Percentiles rank a stretch among this genome's conserved stretches.
These are phyloP conservation scores for Brassica carinata DNA, from an alignment of 345 rosid species.

Conservation along the genomic window DNA sequence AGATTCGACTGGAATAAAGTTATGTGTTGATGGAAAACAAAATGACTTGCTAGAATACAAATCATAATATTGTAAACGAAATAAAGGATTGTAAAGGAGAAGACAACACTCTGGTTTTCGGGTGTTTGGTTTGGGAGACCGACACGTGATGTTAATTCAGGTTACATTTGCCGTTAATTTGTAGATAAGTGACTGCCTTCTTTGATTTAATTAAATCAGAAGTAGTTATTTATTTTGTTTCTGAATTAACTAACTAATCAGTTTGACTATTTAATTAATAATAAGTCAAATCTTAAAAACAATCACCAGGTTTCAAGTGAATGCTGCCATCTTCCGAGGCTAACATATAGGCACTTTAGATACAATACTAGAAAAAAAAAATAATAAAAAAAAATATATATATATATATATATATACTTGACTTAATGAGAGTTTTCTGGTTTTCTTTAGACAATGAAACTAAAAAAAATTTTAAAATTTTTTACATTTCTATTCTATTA, in stretches of 20 bases:
- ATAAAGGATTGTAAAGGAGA: constrained; percentile 6
- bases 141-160: constrained; percentile 29
- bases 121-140: constrained; percentile 29
- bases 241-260: constrained; percentile 17
- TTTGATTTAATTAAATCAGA: neutral
- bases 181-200: neutral
- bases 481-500: too few relatives aligned
- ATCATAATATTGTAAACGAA: neutral
- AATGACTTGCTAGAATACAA: neutral
- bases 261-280: constrained; percentile 21
- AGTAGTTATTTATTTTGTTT: neutral
- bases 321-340: constrained; percentile 22
- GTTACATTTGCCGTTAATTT: constrained; percentile 31
- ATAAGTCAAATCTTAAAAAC: constrained; percentile 5
- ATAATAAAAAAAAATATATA: too few relatives aligned
- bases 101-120: constrained; percentile 36
- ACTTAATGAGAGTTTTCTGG: too few relatives aligned
- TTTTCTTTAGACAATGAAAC: too few relatives aligned
- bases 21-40: neutral
- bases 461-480: too few relatives aligned
- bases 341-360: neutral
- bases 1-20: neutral
- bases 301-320: constrained; percentile 18
- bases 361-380: neutral
- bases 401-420: too few relatives aligned